Evolutionary conservation across 306 rosid genomes (phyloP), one percentile per base, ranked within the genome.

Genomic region (Hippophae rhamnoides): DNA sequence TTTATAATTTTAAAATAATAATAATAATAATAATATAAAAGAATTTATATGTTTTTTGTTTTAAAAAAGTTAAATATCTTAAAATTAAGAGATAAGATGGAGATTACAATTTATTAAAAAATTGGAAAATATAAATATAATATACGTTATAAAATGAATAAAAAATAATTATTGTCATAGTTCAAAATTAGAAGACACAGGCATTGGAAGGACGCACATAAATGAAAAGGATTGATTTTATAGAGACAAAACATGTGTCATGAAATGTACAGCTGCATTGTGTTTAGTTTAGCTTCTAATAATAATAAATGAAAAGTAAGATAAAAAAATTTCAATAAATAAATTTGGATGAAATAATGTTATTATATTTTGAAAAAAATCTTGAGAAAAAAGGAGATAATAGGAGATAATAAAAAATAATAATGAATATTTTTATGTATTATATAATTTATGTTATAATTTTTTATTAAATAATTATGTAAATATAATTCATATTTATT

Each of bases 231-330:
- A 72, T 75, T 71, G 74, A 82, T 84, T 74, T 73, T 52, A 75
- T 70, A 76, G 86, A 68, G 84, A 87, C 89, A 81, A 86, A 80
- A 84, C 95, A 79, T 68, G 55, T 13, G 64, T 69, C 83, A 77
- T 53, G 79, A 71, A 71, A 62, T 63, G 75, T 54, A 71, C 79
- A 75, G 72, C 79, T 77, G 72, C 60, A 64, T 60, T 61, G 63
- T 71, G 78, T 63, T 64, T 67, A 68, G 58, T 74, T 74, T 75
- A 65, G 61, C 47, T 60, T 58, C 40, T 43, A 57, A 2, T 4
- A 4, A 31, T 31, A 31, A 31, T 31, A 31, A 31, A 31, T 31
- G 38, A 31, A 31, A 31, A 31, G 3, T 31, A 31, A 31, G 4
- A 4, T 31, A 31, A 31, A 2, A 31, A 31, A 31, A 31, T 31